phyloP scores from a whole-genome alignment of 495 filamentous ascomycete genomes.

The Penicillium malachiteum region DNA sequence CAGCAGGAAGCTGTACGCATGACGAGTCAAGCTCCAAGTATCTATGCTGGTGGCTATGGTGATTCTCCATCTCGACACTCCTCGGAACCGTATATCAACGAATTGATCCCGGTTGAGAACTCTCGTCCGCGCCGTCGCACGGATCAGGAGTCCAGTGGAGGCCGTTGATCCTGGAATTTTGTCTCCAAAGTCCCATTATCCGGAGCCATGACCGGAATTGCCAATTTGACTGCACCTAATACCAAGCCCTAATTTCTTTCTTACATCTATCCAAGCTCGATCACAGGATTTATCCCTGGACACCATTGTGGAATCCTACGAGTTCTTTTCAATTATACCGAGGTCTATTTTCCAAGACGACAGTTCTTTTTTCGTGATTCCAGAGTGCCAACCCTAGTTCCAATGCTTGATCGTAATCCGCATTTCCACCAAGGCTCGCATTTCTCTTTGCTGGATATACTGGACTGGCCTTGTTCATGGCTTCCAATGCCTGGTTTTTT shows the following conservation, averaged over 20 bases:
- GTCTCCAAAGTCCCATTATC: neutral
- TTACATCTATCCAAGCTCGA: neutral
- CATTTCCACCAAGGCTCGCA: neutral
- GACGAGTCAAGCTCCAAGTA: conserved; percentile 27
- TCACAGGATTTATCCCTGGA: neutral
- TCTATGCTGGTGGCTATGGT: conserved; percentile 6
- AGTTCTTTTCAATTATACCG: neutral
- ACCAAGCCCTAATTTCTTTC: neutral
- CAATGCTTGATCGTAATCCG: neutral
- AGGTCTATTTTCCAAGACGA: neutral
- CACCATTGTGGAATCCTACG: neutral
- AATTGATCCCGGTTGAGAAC: conserved; percentile 44
- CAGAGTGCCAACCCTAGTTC: neutral
- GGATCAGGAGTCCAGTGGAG: conserved; percentile 30
- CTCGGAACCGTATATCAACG: conserved; percentile 51
- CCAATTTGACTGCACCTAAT: neutral
- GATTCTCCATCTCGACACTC: conserved; percentile 19
- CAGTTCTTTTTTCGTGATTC: neutral
- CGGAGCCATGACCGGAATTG: neutral
- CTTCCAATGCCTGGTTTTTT: neutral
- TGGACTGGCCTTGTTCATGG: neutral
- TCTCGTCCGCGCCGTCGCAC: conserved; percentile 32
- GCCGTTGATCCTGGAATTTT: conserved; percentile 15
- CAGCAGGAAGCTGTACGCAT: conserved; percentile 51
- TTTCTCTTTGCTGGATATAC: neutral